phyloP scores from a whole-genome alignment of 345 rosid species.

The Salix arbutifolia region DNA sequence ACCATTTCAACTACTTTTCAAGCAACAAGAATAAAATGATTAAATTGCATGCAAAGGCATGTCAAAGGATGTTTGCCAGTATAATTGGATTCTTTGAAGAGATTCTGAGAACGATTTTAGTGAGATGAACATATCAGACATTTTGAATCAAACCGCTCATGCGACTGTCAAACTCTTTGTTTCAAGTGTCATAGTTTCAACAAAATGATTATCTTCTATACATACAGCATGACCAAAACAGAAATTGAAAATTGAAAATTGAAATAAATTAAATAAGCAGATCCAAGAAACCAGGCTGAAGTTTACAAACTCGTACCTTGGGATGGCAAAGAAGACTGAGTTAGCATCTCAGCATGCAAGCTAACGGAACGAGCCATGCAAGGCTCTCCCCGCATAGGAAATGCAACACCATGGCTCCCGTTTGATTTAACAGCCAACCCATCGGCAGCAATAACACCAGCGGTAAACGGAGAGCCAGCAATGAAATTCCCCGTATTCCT shows the following conservation, averaged over 20 bases:
- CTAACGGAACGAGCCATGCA: slow-evolving; percentile 91
- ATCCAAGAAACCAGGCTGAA: background rate
- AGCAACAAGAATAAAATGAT: background rate
- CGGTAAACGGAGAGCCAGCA: slow-evolving; percentile 68
- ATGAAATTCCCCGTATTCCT: slow-evolving; percentile 42
- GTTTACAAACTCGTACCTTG: slow-evolving; percentile 36
- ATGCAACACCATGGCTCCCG: slow-evolving; percentile 26
- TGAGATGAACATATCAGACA: background rate
- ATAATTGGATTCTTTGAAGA: background rate
- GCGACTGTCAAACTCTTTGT: background rate
- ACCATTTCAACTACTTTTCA: too few relatives aligned
- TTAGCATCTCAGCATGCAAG: slow-evolving; percentile 66
- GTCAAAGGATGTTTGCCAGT: background rate
- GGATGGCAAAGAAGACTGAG: slow-evolving; percentile 33
- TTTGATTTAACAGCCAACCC: slow-evolving; percentile 39
- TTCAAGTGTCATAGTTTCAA: background rate
- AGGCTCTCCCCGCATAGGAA: slow-evolving; percentile 45
- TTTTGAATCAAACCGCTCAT: background rate
- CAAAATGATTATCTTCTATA: background rate
- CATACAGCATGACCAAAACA: background rate
- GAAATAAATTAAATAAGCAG: background rate
- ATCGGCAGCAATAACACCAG: slow-evolving; percentile 59
- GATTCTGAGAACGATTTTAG: background rate
- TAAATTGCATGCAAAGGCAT: background rate
- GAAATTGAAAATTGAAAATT: background rate